Evolutionary conservation across 2,329 filamentous ascomycete species (phyloP).

Genomic region (Thermomyces lanuginosus): DNA sequence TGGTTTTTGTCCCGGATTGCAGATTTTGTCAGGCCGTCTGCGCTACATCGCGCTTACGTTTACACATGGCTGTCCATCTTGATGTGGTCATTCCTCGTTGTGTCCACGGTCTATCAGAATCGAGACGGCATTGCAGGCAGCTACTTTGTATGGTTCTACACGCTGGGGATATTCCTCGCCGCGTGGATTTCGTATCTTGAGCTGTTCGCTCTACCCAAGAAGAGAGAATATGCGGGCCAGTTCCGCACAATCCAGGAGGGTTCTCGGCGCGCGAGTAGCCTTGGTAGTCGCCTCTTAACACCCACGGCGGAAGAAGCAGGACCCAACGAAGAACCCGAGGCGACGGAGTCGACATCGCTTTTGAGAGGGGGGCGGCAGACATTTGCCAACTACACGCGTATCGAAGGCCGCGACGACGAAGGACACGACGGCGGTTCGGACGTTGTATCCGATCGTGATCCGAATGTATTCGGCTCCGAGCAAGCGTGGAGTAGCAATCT

Average conservation of each 20-base stretch:
- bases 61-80: constrained; percentile 70
- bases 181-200: constrained; percentile 63
- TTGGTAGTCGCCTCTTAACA: constrained; percentile 28
- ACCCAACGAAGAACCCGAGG: constrained; percentile 24
- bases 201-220: constrained; percentile 58
- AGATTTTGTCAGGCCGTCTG: constrained; percentile 66
- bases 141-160: constrained; percentile 69
- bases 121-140: constrained; percentile 55
- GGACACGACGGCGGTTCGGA: constrained; percentile 12
- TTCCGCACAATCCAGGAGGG: constrained; percentile 29
- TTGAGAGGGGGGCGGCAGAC: constrained; percentile 36
- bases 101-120: constrained; percentile 59
- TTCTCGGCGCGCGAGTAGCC: constrained; percentile 19
- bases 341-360: constrained; percentile 42
- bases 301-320: constrained; percentile 24
- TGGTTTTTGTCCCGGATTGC: constrained; percentile 73
- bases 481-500: constrained; percentile 71
- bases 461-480: constrained; percentile 48
- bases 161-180: constrained; percentile 57
- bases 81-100: constrained; percentile 56
- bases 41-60: constrained; percentile 65
- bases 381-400: constrained; percentile 38
- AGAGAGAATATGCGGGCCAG: constrained; percentile 49
- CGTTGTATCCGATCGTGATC: constrained; percentile 14
- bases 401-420: constrained; percentile 16